These are phyloP conservation scores for Otatea glauca DNA, from an alignment of 176 grass and related monocot species.

Conservation along the genomic window DNA sequence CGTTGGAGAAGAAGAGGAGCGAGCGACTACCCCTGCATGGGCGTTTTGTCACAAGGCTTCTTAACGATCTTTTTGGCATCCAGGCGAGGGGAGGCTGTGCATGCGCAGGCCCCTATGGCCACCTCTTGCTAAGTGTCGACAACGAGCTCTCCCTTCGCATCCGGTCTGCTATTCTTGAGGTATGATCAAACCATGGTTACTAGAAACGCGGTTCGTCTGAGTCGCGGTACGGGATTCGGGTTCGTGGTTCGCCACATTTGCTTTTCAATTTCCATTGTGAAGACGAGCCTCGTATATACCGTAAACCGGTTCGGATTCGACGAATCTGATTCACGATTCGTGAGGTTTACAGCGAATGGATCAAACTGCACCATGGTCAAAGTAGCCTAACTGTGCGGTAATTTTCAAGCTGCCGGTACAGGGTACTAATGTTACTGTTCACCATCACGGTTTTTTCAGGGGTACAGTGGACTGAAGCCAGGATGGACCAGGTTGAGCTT, in stretches of 20 bases:
- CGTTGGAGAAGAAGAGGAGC: background rate
- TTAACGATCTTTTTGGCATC: conserved; percentile 86
- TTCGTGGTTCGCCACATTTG: no score
- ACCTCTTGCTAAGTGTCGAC: conserved; percentile 59
- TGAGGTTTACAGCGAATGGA: no score
- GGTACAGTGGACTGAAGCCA: conserved; percentile 75
- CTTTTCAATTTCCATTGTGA: no score
- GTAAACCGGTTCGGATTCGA: no score
- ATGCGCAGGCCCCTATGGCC: conserved; percentile 74
- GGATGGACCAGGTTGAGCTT: conserved; percentile 89
- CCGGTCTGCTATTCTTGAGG: conserved; percentile 61
- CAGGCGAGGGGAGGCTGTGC: conserved; percentile 83
- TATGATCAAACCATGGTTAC: no score
- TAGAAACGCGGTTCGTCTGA: no score
- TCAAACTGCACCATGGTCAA: background rate
- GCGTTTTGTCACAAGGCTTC: conserved; percentile 65
- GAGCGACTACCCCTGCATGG: conserved; percentile 61
- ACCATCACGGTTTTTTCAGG: conserved; percentile 41
- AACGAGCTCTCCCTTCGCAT: conserved; percentile 59
- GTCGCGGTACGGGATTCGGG: no score
- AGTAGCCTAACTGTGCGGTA: background rate
- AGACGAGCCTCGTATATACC: no score
- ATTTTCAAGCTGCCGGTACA: background rate
- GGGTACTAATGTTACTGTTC: background rate
- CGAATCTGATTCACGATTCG: no score